Evolutionary conservation across 2,329 filamentous ascomycete genomes (phyloP), one percentile per base, ranked within the genome.

Genomic region (Microsporum ferrugineum): DNA sequence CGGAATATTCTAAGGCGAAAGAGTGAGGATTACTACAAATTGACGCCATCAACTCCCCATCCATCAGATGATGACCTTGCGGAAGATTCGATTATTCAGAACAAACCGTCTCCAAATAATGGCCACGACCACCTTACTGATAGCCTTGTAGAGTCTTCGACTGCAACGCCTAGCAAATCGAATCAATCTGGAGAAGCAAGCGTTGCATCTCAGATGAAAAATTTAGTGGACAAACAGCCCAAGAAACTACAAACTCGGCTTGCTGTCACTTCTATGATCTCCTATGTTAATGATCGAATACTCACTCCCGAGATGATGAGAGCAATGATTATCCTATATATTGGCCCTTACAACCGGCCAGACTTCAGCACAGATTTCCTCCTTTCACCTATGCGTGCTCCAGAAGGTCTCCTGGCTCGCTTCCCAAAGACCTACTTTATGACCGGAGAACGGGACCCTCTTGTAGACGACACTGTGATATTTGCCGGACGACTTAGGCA

Each of bases 251-350:
- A 83, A 66, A 97, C 94, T 0, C 85, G 91, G n/a, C 82, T 99
- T 7, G 91, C 92, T 14, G 95, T 92, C 71, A 91, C 90, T 0
- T 92, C 87, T n/a, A 95, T 96, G 84, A 95, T 99, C 39, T 96
- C 92, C 0, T 97, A 97, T 75, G 95, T 96, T 73, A 94, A 95
- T 72, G 94, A 99, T 73, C 87, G 94, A 33, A 88, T 99, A 33
- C 80, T 99, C 12, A 92, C 90, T 0, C 92, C 94, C 0, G 94
- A 99, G 74, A 96, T 97, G 90, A 96, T 97, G 88, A 88, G 94
- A 36, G 90, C 91, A 65, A 97, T 99, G 91, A 96, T 99, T 66
- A 95, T 99, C 66, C 80, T 99, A 2, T 99, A 99, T 72, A 88
- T 99, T 60, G 94, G 94, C 0, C 91, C 91, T 0, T 88, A 96